Base-by-base conservation (phyloP, 129 eudicot genomes). In the Arctium lappa region DNA sequence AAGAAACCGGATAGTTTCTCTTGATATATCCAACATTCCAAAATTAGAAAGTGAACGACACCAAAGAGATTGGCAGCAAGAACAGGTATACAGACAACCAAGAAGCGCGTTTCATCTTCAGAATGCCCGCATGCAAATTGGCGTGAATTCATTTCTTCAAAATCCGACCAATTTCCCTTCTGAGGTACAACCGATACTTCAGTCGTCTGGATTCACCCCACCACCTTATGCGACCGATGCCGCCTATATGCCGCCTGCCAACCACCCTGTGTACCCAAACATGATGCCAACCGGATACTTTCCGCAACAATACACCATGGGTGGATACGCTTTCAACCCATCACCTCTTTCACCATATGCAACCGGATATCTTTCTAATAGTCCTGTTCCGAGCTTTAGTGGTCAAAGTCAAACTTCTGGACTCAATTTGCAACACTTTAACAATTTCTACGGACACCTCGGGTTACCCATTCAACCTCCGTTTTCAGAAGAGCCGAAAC, bases 381-480 rank as follows among this genome's bases (percentile, higher is more conserved):
- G 62, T 36, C 80, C 87, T 34, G 77, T 88, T 27, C 89, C 90
- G 6, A 82, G 75, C 73, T 65, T 81, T 15, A 76, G 73, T 80
- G 75, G 85, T 85, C 87, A 81, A 72, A 68, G 85, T 66, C 85
- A 75, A 82, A 73, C 88, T 76, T 79, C 85, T 1, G 86, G 83
- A 50, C 76, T 66, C 68, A 86, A 86, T 68, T 27, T 85, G 79
- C 93, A 82, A 72, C 80, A 89, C 44, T 22, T 82, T 8, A 85
- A 87, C 81, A 87, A 81, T 75, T 82, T 83, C 29, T 88, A 88
- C 85, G 90, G 91, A 37, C 92, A 89, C 62, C 79, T 76, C 63
- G 90, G 89, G 44, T 48, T 84, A 77, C 78, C 90, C 83, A 9
- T 84, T 68, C 93, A 79, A 33, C 83, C 86, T 74, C 50, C 85